A percentile compares a stretch with the other conserved stretches of the same genome.
Evolutionary conservation across 2,329 filamentous ascomycete genomes (phyloP).

Genomic region (Sphaerostilbella broomeana): DNA sequence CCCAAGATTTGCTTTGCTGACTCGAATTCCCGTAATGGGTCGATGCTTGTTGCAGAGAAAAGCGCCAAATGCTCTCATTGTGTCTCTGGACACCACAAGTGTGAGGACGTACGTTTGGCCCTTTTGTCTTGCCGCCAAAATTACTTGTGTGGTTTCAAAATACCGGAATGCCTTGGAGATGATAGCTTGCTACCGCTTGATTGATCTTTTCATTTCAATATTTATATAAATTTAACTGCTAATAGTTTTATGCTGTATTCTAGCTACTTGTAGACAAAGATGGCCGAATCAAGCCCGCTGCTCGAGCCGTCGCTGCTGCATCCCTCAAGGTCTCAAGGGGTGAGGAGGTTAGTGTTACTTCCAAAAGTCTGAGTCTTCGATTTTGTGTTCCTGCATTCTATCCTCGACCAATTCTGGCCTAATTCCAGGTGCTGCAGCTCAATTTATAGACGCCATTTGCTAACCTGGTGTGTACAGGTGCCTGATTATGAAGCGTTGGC

Average conservation of each 20-base stretch:
- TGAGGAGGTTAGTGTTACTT: slow-evolving; percentile 12
- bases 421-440: too few species aligned
- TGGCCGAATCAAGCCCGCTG: slow-evolving; percentile 15
- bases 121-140: neutral
- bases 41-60: slow-evolving; percentile 8
- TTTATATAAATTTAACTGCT: too few species aligned
- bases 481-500: slow-evolving; percentile 11
- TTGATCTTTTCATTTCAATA: too few species aligned
- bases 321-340: slow-evolving; percentile 13
- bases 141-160: too few species aligned
- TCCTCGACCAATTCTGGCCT: neutral
- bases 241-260: slow-evolving; percentile 12
- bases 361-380: neutral
- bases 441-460: too few species aligned
- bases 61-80: slow-evolving; percentile 15
- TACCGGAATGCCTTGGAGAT: neutral
- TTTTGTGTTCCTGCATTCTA: neutral
- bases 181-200: neutral
- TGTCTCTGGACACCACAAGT: slow-evolving; percentile 13
- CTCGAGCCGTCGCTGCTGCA: slow-evolving; percentile 14
- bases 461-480: slow-evolving; percentile 7
- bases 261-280: slow-evolving; percentile 15
- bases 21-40: neutral
- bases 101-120: slow-evolving; percentile 14
- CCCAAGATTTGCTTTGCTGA: slow-evolving; percentile 4